Base-by-base conservation (phyloP, 352 stramenopile genomes). In the Globisporangium iwayamae region DNA sequence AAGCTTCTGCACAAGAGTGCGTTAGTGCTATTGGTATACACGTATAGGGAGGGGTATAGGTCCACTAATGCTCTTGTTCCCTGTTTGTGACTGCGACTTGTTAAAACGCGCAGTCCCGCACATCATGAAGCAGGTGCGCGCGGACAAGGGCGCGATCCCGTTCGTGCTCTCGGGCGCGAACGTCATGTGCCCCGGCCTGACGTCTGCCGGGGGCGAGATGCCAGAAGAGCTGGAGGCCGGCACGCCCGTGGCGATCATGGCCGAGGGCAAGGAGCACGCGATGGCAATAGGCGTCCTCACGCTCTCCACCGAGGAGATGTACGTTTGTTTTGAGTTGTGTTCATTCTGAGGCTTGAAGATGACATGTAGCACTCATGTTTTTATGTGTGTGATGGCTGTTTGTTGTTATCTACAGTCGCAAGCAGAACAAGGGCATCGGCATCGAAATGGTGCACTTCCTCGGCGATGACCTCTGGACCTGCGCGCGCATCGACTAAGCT, bases 171-270 rank as follows among this genome's bases (percentile, higher is more conserved):
- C 96, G 6, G 97, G 97, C 16, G 97, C 97, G 25, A 99, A 99
- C 80, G 95, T 99, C 60, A 99, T 99, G 97, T 99, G 96, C 64
- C 97, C 96, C 14, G 97, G 97, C 18, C 82, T 99, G 14, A 99
- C 96, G 6, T 99, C 97, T 64, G 84, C 89, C 18, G 96, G 96
- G 45, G 96, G 94, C 22, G 79, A 96, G 65, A 95, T 99, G 85
- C 90, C 92, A 9, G 84, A 96, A 38, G 82, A 97, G 22, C 62
- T 98, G 63, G 72, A 77, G 11, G 85, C 71, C 59, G 94, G 83
- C 50, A 95, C 79, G 52, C 86, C 91, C 0, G 92, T 98, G 59
- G 92, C 92, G 30, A 98, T 99, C 69, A 98, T 98, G 89, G 97
- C 97, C 4, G 97, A 99, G 71, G 97, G 96, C 56, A 99, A 99